Evolutionary conservation across 2,329 filamentous ascomycete species (phyloP), one percentile per base, ranked within the genome.

Genomic region (Colletotrichum magnum): DNA sequence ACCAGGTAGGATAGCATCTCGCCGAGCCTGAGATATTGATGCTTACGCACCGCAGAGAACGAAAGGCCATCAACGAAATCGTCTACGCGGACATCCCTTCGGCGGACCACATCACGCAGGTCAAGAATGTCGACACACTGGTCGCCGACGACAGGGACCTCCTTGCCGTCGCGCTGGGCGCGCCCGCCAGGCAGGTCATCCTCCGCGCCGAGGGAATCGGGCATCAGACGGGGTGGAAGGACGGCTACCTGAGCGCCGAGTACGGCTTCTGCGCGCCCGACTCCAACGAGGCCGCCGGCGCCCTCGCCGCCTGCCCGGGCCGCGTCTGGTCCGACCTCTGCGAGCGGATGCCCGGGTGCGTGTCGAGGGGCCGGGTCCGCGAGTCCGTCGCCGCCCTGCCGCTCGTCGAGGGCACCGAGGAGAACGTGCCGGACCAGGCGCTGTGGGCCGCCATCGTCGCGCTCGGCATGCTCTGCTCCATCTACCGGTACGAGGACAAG

Each of bases 241-340:
- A 88, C 68, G 85, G 85, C 0, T 87, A 85, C 72, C 82, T 87
- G 39, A 85, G 81, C 66, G 80, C 80, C 18, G 85, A 87, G 59
- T 83, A 86, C 45, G 86, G 86, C 0, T 87, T 88, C 68, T 85
- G 83, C 21, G 84, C 85, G 0, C 81, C 82, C 1, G 85, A 88
- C 69, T 83, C 85, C 13, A 84, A 86, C 69, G 85, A 85, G 64
- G 78, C 85, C 0, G 80, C 81, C 1, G 83, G 81, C 4, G 85
- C 84, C 5, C 78, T 83, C 16, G 83, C 81, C 36, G 82, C 79
- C 69, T 86, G 84, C 0, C 85, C 85, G 0, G 85, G 86, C 0
- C 78, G 86, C n/a, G 81, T 87, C 16, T 88, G 86, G 86, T 84
- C 84, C 4, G 86, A 87, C 69, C 78, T 88, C 0, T 86, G 84